Evolutionary conservation across 2,329 filamentous ascomycete species (phyloP).

Genomic region (Penicillium griseofulvum): DNA sequence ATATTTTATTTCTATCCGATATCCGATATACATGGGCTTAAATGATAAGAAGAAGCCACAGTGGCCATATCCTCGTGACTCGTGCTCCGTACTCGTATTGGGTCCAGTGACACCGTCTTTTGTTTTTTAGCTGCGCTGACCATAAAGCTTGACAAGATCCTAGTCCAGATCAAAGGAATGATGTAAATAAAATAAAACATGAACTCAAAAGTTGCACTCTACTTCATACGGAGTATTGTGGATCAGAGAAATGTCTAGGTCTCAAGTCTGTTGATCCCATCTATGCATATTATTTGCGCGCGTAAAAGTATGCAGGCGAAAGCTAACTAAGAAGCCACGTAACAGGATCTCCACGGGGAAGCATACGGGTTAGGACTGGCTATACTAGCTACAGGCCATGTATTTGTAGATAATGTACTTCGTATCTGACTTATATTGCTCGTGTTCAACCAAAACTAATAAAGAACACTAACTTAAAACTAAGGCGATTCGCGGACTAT

Average conservation of each 20-base stretch:
- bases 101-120: constrained; percentile 19
- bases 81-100: constrained; percentile 23
- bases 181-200: background rate
- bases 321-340: background rate
- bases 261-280: background rate
- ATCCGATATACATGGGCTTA: background rate
- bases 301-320: background rate
- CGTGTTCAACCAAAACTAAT: background rate
- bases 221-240: background rate
- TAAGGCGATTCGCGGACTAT: background rate
- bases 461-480: background rate
- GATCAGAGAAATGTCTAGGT: background rate
- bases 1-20: background rate
- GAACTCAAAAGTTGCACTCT: background rate
- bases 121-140: constrained; percentile 16
- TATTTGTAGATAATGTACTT: background rate
- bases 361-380: background rate
- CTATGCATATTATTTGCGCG: background rate
- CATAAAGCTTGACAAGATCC: constrained; percentile 18
- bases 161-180: background rate
- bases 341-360: background rate
- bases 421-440: background rate
- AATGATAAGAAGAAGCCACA: constrained; percentile 14
- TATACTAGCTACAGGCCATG: background rate
- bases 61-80: constrained; percentile 22